These are phyloP conservation scores for Ganoderma meredithae DNA, from an alignment of 1,284 basidiomycete species.

Conservation along the genomic window DNA sequence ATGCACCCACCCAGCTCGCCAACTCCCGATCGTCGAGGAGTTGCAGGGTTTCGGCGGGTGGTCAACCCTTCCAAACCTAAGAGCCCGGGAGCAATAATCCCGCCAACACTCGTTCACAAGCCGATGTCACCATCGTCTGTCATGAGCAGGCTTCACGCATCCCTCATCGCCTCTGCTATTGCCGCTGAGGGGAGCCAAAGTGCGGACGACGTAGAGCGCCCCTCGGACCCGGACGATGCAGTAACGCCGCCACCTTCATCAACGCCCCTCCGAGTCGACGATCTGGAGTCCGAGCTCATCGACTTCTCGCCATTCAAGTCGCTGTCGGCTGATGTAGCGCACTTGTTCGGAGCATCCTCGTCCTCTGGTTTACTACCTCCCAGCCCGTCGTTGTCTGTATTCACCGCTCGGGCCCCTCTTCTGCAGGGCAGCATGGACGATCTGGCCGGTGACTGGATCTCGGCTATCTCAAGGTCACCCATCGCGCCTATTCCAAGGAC, in stretches of 20 bases:
- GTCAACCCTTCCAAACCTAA: neutral
- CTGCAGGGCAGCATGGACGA: slow-evolving; percentile 23
- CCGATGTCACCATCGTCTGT: neutral
- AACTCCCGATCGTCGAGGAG: slow-evolving; percentile 48
- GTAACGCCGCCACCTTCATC: slow-evolving; percentile 17
- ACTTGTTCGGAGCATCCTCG: slow-evolving; percentile 7
- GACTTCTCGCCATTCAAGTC: slow-evolving; percentile 30
- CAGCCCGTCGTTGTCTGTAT: slow-evolving; percentile 15
- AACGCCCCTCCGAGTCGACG: slow-evolving; percentile 16
- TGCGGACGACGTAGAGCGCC: slow-evolving; percentile 9
- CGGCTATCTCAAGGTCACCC: slow-evolving; percentile 13
- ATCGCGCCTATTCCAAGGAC: slow-evolving; percentile 17
- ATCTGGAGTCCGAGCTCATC: slow-evolving; percentile 28
- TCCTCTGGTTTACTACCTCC: slow-evolving; percentile 7
- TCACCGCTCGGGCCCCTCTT: slow-evolving; percentile 26
- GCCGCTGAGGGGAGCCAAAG: slow-evolving; percentile 17
- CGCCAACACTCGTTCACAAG: neutral
- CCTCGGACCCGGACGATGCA: slow-evolving; percentile 18
- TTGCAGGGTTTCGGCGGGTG: neutral
- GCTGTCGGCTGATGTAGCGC: slow-evolving; percentile 3
- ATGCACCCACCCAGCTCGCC: slow-evolving; percentile 56
- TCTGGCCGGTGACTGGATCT: slow-evolving; percentile 16
- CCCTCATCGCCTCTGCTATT: slow-evolving; percentile 22
- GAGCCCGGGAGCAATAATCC: neutral
- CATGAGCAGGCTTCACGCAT: slow-evolving; percentile 26